Evolutionary conservation across 2,329 filamentous ascomycete species (phyloP), one percentile per base, ranked within the genome.

Genomic region (Claviceps sp.): DNA sequence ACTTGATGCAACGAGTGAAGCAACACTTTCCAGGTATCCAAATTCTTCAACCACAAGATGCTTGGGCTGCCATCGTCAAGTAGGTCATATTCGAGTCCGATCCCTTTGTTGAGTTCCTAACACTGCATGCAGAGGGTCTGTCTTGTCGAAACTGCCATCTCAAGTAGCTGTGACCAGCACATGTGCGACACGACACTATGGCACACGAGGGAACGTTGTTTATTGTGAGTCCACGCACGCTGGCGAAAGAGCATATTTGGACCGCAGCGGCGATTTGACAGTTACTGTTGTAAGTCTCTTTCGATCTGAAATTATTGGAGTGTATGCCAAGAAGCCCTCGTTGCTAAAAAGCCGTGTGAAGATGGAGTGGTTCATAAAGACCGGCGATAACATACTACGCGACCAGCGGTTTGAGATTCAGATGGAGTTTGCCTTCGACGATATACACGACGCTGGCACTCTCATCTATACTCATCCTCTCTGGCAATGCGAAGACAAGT

Each of bases 21-120:
- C 20, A 30, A n/a, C 45, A 41, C 16, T 54, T 54, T 34, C 20
- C 34, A 20, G 6, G 2, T 5, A 54, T 54, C 13, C 9, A 54
- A 9, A 49, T 51, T 9, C 20, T 54, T 4, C 49, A 54, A 18
- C 52, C 49, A 0, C 6, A 49, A 3, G 52, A 51, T 37, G 52
- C 52, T 9, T 54, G 52, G 52, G 52, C 49, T 36, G 52, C 52
- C 11, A 41, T 54, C 18, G 52, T 54, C 6, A 51, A 51, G 52
- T 54, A 36, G 5, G 24, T n/a, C 22, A 48, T 18, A 6, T n/a
- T 13, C 9, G 30, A 36, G 2, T 16, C 11, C 14, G 4, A 2
- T 16, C 6, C 1, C 20, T 49, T 16, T n/a, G 9, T 22, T 20
- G 8, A 30, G 4, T 2, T 34, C 37, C 38, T 38, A 14, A 40